Base-by-base conservation (phyloP, 306 rosid species). In the Senna siamea region DNA sequence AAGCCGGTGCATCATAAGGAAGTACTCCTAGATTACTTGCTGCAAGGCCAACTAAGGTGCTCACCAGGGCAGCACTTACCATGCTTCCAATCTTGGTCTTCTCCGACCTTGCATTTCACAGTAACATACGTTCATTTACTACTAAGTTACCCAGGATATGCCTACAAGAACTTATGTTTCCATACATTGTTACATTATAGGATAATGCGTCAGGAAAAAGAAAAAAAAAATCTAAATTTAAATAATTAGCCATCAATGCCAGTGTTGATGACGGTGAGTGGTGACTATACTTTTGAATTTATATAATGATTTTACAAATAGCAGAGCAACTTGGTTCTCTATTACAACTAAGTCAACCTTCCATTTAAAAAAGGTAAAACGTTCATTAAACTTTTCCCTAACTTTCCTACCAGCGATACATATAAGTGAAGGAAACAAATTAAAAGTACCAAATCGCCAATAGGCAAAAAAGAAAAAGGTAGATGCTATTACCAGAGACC, bases 31-130 rank as follows among this genome's bases (percentile, higher is more conserved):
- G 5, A 80, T 88, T 90, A 50, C 96, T 88, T 30, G 91, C 91
- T 52, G 87, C 89, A 22, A 88, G 88, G 43, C 93, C 91, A 47
- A 85, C 85, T 66, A 90, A 86, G n/a, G 93, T 90, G 88, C 96
- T 88, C 12, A 88, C 90, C 19, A 90, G 74, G 7, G 93, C 93
- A 52, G 87, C 96, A 81, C 91, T 90, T 64, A 90, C 85, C 83
- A 84, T 87, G 72, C 91, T 85, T 65, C 96, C 96, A 75, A 90
- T 73, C 83, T 80, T 86, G 15, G 92, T 88, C 83, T 86, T 86
- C 88, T 92, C 97, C 12, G 80, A 80, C 81, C 81, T 80, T 53
- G 78, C 47, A 69, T 69, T 75, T 55, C 64, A 70, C 34, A 50
- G 35, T 30, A 52, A 64, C 44, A 54, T 9, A 26, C 17, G 18